These are phyloP conservation scores for Bryoglossum gracile DNA, from an alignment of 495 filamentous ascomycete genomes.

Conservation along the genomic window DNA sequence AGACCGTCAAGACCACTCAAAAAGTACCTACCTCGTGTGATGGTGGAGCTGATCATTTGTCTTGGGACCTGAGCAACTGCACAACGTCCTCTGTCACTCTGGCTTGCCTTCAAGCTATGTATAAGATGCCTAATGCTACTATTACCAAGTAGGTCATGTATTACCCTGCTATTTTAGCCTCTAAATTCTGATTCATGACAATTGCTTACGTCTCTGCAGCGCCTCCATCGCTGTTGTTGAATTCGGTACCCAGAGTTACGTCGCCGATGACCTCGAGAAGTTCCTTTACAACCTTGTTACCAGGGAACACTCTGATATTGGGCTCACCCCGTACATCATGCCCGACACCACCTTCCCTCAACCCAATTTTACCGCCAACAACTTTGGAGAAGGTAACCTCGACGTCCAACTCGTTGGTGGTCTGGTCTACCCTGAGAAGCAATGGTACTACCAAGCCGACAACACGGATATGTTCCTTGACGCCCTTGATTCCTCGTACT, in stretches of 20 bases:
- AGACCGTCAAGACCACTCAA: no score
- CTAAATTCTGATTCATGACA: not conserved
- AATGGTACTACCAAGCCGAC: not conserved
- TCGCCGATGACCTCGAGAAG: not conserved
- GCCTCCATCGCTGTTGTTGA: conserved; percentile 3
- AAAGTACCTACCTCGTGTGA: no score
- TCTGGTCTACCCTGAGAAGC: not conserved
- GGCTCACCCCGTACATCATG: no score
- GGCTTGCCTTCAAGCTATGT: conserved; percentile 11
- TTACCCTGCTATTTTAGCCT: not conserved
- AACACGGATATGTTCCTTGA: not conserved
- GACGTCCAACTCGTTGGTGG: not conserved
- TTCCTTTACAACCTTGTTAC: not conserved
- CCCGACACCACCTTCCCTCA: not conserved
- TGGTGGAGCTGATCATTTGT: conserved; percentile 1
- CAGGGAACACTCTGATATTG: no score
- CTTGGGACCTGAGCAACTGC: conserved; percentile 20
- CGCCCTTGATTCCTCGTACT: not conserved
- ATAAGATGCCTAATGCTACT: conserved; percentile 10
- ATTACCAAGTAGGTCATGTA: not conserved
- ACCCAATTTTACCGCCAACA: not conserved
- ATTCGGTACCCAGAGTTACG: not conserved
- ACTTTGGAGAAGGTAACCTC: not conserved
- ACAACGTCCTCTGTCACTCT: not conserved
- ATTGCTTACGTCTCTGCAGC: not conserved